Base-by-base conservation (phyloP, 208 protist species). In the Polymyxa betae region DNA sequence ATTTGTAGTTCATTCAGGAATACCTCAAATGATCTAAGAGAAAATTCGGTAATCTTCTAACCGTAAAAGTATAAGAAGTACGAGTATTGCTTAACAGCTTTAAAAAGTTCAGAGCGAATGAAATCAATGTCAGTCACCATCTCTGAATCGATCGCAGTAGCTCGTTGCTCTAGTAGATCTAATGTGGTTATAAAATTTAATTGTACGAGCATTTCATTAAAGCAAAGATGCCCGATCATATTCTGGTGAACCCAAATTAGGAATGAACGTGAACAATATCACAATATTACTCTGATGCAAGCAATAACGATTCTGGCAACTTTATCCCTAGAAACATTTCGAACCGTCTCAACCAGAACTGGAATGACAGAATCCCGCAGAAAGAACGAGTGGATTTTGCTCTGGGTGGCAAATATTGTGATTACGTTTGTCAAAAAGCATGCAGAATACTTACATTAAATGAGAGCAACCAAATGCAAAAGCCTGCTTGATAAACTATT, bases 401-500 rank as follows among this genome's bases (percentile, higher is more conserved):
- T 24, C 49, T 60, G 5, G 12, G 24, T 60, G 5, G 49, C 12
- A 60, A 60, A 60, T 60, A 60, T n/a, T n/a, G n/a, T n/a, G n/a
- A n/a, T n/a, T 29, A 24, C 5, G 24, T 60, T 29, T 60, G 49
- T 29, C 24, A 5, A 43, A 82, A 5, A 40, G 35, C 5, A 82
- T n/a, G n/a, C 5, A 5, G n/a, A 82, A 82, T 20, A 43, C 40
- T 43, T 35, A 43, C 40, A 43, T 82, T 82, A 35, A 45, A 82
- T 12, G 72, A 82, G n/a, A 82, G 40, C 5, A 82, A 38, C 72
- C 72, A 82, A 16, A 82, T 5, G 72, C 72, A 82, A 43, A 82
- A 82, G 10, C 16, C 72, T 5, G 16, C 5, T 82, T 82, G 72
- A 43, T 82, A 82, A n/a, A 82, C 72, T 20, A 82, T 5, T 82